A percentile compares a stretch with the other conserved stretches of the same genome.
phyloP scores from a whole-genome alignment of 192 early-diverging fungal species.

The Gamsiella multidivaricata region DNA sequence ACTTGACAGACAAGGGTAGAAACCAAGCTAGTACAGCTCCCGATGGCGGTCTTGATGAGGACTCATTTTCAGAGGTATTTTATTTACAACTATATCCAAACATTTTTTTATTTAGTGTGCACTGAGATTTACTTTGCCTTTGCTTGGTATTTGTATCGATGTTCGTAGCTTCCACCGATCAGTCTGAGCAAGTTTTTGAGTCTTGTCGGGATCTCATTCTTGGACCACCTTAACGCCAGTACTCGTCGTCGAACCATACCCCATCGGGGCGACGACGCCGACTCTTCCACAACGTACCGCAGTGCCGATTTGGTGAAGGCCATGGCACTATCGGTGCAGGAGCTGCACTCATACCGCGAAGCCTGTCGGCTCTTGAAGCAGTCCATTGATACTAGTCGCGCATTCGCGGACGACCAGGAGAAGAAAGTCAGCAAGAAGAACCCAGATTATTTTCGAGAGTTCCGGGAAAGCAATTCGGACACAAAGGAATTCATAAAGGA shows the following conservation, averaged over 20 bases:
- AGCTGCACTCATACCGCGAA: slow-evolving; percentile 23
- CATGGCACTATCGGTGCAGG: slow-evolving; percentile 14
- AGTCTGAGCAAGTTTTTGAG: slow-evolving; percentile 31
- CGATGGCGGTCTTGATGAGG: slow-evolving; percentile 4
- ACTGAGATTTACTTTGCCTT: neutral
- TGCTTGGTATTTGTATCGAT: neutral
- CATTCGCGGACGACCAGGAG: slow-evolving; percentile 20
- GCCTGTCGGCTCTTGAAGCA: slow-evolving; percentile 34
- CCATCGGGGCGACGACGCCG: neutral
- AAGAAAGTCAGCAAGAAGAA: slow-evolving; percentile 27
- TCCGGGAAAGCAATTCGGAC: slow-evolving; percentile 30
- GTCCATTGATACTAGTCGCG: slow-evolving; percentile 36
- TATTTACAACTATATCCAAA: neutral
- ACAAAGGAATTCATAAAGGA: slow-evolving; percentile 50
- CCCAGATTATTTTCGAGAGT: slow-evolving; percentile 38
- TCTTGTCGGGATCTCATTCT: slow-evolving; percentile 37
- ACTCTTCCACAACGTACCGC: slow-evolving; percentile 15
- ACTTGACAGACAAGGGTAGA: neutral
- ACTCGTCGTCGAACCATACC: slow-evolving; percentile 41
- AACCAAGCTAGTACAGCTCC: no score
- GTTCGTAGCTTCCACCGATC: slow-evolving; percentile 38
- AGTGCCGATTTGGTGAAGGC: slow-evolving; percentile 35
- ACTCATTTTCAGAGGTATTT: slow-evolving; percentile 17
- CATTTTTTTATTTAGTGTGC: neutral
- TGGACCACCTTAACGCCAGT: slow-evolving; percentile 41